Evolutionary conservation across 2,329 filamentous ascomycete genomes (phyloP).

Genomic region (Fusarium sambucinum): DNA sequence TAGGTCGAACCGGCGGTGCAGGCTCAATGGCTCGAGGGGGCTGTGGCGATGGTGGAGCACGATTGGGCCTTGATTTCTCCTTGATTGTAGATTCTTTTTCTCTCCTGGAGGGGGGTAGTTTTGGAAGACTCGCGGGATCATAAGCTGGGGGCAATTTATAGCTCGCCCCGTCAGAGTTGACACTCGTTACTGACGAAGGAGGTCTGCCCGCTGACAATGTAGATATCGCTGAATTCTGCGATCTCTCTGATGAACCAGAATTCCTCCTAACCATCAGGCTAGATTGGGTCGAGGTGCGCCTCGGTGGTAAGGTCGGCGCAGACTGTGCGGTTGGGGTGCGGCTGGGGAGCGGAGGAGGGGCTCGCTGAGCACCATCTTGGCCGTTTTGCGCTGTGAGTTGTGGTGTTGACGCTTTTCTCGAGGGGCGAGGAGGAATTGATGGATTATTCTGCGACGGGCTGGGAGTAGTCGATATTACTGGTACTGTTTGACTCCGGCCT

Average conservation of each 20-base stretch:
- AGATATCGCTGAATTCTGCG: constrained; percentile 66
- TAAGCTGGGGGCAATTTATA: constrained; percentile 68
- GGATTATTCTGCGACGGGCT: constrained; percentile 32
- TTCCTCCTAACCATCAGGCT: constrained; percentile 60
- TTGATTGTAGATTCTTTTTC: constrained; percentile 60
- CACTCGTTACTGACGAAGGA: constrained; percentile 62
- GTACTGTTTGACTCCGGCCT: constrained; percentile 53
- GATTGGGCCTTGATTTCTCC: constrained; percentile 42
- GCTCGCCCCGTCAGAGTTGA: constrained; percentile 56
- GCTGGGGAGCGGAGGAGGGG: constrained; percentile 54
- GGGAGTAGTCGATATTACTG: constrained; percentile 52
- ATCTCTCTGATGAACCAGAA: constrained; percentile 70
- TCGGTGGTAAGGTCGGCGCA: constrained; percentile 64
- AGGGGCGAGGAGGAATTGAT: constrained; percentile 39
- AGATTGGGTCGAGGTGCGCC: constrained; percentile 60
- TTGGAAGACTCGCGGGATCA: constrained; percentile 68
- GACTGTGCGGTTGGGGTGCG: constrained; percentile 50
- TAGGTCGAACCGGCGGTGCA: constrained; percentile 52
- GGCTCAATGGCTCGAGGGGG: constrained; percentile 47
- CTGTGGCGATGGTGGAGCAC: constrained; percentile 33
- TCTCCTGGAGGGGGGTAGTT: constrained; percentile 66
- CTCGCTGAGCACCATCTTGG: constrained; percentile 36
- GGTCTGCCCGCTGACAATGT: constrained; percentile 62
- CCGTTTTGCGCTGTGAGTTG: constrained; percentile 16
- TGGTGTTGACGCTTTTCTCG: constrained; percentile 27